Evolutionary conservation across 2,329 filamentous ascomycete species (phyloP), one percentile per base, ranked within the genome.

Genomic region (Colletotrichum lini): DNA sequence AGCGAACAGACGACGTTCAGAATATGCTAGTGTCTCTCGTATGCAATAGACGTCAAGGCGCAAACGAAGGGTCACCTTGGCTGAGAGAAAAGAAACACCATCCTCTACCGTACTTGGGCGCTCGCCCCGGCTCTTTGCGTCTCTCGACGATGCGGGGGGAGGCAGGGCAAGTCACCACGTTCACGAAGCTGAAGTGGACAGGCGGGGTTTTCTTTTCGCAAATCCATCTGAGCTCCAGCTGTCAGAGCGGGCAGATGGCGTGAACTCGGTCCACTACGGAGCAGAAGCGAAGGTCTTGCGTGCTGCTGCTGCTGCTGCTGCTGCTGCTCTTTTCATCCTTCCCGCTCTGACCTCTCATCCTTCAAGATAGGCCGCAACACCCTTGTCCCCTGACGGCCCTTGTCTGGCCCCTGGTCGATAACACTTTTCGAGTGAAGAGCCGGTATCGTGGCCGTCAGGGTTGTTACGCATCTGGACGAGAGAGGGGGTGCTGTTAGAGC

Each of bases 321-420:
- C 38, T 23, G 7, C 49, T 42, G 23, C 44, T 16, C 61, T 49
- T 49, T 49, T 30, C 35, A 57, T 57, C 50, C n/a, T 59, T 58
- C 23, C 49, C 49, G 60, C 60, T 54, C 49, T 63, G 60, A 45
- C 60, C 49, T 52, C 58, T 50, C 35, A 10, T 38, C n/a, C 52
- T 68, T 52, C 44, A 52, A 40, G 38, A 60, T 50, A 38, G 54
- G 45, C 42, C 23, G 52, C 16, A 16, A 52, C 35, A 38, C 44
- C 68, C 68, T 23, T 38, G 57, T 71, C 40, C 50, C 52, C 26
- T 30, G 40, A 23, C 15, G 23, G 26, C 35, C 58, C 57, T 56
- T 61, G 52, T 42, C 50, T 53, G 35, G 44, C n/a, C 40, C 64
- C 64, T 63, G 58, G 64, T 57, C 64, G 45, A 71, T 68, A 67